These are phyloP conservation scores for Boletales sp. DNA, from an alignment of 768 basidiomycete species.

Conservation along the genomic window DNA sequence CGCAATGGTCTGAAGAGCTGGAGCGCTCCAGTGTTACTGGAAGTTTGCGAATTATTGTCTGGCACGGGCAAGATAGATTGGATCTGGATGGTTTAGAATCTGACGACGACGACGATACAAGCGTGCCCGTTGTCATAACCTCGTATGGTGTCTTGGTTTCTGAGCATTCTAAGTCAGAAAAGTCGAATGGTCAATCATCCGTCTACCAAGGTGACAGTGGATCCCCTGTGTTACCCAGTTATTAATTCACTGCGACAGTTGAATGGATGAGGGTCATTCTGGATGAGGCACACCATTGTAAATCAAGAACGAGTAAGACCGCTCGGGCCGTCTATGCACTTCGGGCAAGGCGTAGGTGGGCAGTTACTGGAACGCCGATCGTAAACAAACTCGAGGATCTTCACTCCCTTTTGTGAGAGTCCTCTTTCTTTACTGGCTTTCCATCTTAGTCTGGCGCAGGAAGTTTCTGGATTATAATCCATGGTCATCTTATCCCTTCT, in stretches of 20 bases:
- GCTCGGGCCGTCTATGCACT: constrained; percentile 88
- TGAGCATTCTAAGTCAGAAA: constrained; percentile 73
- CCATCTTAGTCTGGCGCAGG: constrained; percentile 33
- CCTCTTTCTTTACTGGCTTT: constrained; percentile 37
- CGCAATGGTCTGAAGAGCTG: constrained; percentile 96
- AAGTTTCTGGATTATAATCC: constrained; percentile 77
- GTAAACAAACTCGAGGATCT: constrained; percentile 92
- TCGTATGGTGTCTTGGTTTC: constrained; percentile 91
- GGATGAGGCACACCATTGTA: constrained; percentile 95
- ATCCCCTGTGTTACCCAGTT: neutral
- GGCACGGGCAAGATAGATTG: constrained; percentile 87
- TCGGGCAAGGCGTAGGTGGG: constrained; percentile 79
- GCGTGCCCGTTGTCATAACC: constrained; percentile 80
- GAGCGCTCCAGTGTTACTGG: constrained; percentile 74
- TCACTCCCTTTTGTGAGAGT: constrained; percentile 77
- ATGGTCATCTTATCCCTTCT: constrained; percentile 84
- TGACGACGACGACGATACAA: constrained; percentile 46
- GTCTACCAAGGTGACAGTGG: constrained; percentile 64
- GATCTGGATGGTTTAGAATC: constrained; percentile 63
- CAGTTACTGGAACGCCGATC: constrained; percentile 93
- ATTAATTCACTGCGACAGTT: constrained; percentile 39
- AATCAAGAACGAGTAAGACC: constrained; percentile 83
- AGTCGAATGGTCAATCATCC: constrained; percentile 47
- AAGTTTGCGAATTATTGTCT: constrained; percentile 63
- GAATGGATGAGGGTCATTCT: constrained; percentile 81